These are phyloP conservation scores for Luffa acutangula DNA, from an alignment of 306 rosid species.

Conservation along the genomic window DNA sequence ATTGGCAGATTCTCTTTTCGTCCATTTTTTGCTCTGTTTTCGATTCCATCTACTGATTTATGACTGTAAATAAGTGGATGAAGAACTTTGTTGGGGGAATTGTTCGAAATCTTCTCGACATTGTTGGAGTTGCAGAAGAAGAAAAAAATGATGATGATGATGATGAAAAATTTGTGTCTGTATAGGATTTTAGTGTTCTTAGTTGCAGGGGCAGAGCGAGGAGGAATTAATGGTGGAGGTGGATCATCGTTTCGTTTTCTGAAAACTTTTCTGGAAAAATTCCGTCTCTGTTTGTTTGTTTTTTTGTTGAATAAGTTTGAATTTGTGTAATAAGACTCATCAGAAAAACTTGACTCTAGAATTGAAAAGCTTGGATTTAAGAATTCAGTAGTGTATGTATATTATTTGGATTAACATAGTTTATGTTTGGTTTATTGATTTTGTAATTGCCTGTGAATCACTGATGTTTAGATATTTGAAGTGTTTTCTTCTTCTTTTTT, in stretches of 20 bases:
- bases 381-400: too few species aligned
- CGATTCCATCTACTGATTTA: background rate
- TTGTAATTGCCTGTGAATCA: too few species aligned
- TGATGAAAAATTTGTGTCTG: background rate
- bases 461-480: too few species aligned
- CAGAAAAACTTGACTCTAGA: background rate
- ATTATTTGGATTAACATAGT: too few species aligned
- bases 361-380: too few species aligned
- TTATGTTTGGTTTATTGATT: too few species aligned
- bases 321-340: background rate
- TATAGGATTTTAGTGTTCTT: background rate
- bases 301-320: background rate
- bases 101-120: background rate
- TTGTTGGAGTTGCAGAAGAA: background rate
- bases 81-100: background rate
- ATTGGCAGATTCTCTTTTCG: background rate
- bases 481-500: too few species aligned
- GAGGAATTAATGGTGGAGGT: background rate
- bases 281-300: background rate
- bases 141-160: background rate
- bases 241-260: too few species aligned
- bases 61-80: background rate
- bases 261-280: background rate
- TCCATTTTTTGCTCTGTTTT: background rate
- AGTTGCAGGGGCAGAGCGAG: background rate